Percentiles rank a stretch among this genome's conserved stretches.
Evolutionary conservation across 1,139 yeast species (phyloP).

Genomic region (Hyphopichia buzzinii): DNA sequence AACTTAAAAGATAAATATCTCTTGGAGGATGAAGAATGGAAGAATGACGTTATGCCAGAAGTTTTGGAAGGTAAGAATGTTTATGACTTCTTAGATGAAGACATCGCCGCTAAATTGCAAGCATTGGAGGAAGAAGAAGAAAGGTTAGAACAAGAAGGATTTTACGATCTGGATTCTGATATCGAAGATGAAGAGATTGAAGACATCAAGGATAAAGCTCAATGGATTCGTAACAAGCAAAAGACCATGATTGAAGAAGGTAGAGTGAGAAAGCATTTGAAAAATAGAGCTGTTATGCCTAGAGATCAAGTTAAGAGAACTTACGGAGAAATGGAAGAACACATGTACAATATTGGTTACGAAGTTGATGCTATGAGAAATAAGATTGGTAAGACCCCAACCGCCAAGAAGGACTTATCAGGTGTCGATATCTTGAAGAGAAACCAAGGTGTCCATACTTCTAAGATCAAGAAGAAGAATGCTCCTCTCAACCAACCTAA

Average conservation of each 20-base stretch:
- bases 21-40: slow-evolving; percentile 96
- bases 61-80: slow-evolving; percentile 93
- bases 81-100: slow-evolving; percentile 95
- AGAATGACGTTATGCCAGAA: slow-evolving; percentile 96
- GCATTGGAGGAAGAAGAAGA: slow-evolving; percentile 98
- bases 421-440: slow-evolving; percentile 76
- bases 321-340: slow-evolving; percentile 77
- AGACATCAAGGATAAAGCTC: slow-evolving; percentile 82
- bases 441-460: slow-evolving; percentile 46
- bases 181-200: slow-evolving; percentile 60
- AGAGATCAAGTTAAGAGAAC: slow-evolving; percentile 83
- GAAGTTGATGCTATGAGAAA: slow-evolving; percentile 66
- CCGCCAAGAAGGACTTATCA: slow-evolving; percentile 41
- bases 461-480: slow-evolving; percentile 47
- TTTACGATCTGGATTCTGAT: slow-evolving; percentile 87
- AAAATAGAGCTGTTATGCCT: slow-evolving; percentile 90
- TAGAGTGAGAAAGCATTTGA: slow-evolving; percentile 80
- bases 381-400: slow-evolving; percentile 41
- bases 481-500: slow-evolving; percentile 64
- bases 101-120: slow-evolving; percentile 86
- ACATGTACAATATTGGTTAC: slow-evolving; percentile 86
- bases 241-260: slow-evolving; percentile 89
- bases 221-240: slow-evolving; percentile 94
- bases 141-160: slow-evolving; percentile 87
- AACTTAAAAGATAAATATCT: slow-evolving; percentile 89